phyloP scores from a whole-genome alignment of 345 rosid species.

The Citrus sinensis region DVS_A1.0 CM039169.1:1287001-1287500 shows the following conservation, averaged over 20 bases:
- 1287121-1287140: constrained; percentile 10
- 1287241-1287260: not conserved
- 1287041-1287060: constrained; percentile 5
- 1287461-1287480: not conserved
- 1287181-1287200: not conserved
- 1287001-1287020: not conserved
- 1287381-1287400: no score
- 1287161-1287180: not conserved
- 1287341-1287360: no score
- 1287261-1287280: no score
- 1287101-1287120: constrained; percentile 17
- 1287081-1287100: not conserved
- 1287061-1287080: not conserved
- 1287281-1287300: no score
- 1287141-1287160: not conserved
- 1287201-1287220: not conserved
- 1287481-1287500: not conserved
- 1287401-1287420: no score
- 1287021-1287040: constrained; percentile 10
- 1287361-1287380: no score
- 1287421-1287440: not conserved
- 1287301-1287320: no score
- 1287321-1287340: no score
- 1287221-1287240: not conserved
- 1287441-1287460: not conserved